Percentiles rank a stretch among this genome's conserved stretches.
These are phyloP conservation scores for Rhynchosporium graminicola DNA, from an alignment of 2,329 filamentous ascomycete genomes.

Conservation along the genomic window DNA sequence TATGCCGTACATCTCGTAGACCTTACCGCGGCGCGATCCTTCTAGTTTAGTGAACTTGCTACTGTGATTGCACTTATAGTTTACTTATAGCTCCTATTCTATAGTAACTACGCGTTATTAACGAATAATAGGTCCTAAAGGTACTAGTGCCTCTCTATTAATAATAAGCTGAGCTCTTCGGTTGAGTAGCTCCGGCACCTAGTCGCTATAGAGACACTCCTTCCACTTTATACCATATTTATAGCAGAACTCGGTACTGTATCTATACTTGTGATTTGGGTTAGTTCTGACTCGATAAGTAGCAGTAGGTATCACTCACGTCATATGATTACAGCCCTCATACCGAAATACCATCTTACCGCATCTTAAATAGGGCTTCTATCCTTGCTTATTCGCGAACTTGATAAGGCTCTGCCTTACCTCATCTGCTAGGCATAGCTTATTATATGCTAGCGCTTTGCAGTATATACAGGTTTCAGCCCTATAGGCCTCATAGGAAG, in stretches of 20 bases:
- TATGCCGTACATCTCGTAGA: conserved; percentile 21
- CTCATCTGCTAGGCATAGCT: conserved; percentile 26
- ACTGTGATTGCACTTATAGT: conserved; percentile 29
- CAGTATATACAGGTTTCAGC: conserved; percentile 29
- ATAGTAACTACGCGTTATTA: conserved; percentile 25
- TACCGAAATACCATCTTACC: conserved; percentile 26
- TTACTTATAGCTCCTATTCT: conserved; percentile 25
- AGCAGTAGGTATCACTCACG: conserved; percentile 26
- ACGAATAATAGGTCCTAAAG: conserved; percentile 25
- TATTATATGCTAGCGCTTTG: conserved; percentile 27
- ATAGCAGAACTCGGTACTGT: conserved; percentile 32
- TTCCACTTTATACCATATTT: conserved; percentile 32
- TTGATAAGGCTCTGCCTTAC: conserved; percentile 24
- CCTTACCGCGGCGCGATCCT: conserved; percentile 22
- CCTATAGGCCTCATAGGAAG: conserved; percentile 24
- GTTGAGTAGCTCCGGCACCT: conserved; percentile 28
- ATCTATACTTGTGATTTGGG: conserved; percentile 28
- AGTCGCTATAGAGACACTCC: conserved; percentile 31
- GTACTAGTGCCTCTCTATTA: conserved; percentile 28
- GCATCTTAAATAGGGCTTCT: conserved; percentile 26
- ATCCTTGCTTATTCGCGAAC: conserved; percentile 26
- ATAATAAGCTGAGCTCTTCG: conserved; percentile 31
- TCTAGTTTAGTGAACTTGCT: conserved; percentile 26
- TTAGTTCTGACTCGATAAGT: conserved; percentile 20
- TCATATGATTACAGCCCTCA: conserved; percentile 31